Percentiles rank a stretch among this genome's conserved stretches.
These are phyloP conservation scores for Botryococcus braunii DNA, from an alignment of 163 green algal species.

Conservation along the genomic window DNA sequence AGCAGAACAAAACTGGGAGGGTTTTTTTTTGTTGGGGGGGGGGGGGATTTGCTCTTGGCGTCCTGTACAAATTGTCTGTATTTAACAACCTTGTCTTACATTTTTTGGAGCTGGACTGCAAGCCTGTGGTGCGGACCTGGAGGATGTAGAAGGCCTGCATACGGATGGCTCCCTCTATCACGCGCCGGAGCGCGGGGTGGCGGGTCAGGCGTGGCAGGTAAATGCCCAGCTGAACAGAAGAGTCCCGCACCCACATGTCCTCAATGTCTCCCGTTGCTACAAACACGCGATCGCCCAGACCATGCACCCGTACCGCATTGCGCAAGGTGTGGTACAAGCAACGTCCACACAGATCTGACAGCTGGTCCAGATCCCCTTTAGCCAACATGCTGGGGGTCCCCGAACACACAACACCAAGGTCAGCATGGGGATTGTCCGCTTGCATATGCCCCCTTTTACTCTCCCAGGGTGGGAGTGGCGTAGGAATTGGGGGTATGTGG, in stretches of 20 bases:
- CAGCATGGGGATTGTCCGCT: no score
- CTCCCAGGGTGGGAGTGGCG: no score
- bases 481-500: no score
- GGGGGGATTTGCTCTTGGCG: no score
- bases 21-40: no score
- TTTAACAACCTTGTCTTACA: no score
- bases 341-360: conserved; percentile 19
- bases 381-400: background rate
- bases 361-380: conserved; percentile 6
- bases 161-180: conserved; percentile 37
- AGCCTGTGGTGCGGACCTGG: background rate
- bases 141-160: conserved; percentile 45
- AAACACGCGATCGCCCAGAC: conserved; percentile 3
- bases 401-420: no score
- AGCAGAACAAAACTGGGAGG: no score
- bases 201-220: conserved; percentile 29
- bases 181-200: conserved; percentile 21
- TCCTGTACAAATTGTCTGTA: no score
- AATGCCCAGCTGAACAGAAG: conserved; percentile 33
- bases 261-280: conserved; percentile 38
- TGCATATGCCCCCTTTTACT: no score
- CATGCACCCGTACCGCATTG: background rate
- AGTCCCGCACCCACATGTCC: conserved; percentile 39
- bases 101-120: no score
- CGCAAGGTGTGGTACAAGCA: conserved; percentile 16